Conservation (phyloP, 306 rosid species). For the Medicago ruthenica region DNA sequence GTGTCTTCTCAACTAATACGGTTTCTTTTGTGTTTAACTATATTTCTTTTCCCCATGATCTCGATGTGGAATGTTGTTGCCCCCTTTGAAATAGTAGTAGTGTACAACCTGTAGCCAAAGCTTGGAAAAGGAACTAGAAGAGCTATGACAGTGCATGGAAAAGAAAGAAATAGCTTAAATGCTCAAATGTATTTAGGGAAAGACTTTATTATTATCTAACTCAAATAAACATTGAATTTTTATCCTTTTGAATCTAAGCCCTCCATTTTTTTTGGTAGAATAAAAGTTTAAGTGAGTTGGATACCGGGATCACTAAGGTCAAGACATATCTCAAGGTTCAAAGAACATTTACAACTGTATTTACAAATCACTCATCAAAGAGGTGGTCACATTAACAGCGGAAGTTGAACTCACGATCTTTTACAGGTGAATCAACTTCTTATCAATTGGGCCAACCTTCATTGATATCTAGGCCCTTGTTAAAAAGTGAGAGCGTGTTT, state of each 20-base stretch:
- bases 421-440: too few relatives aligned
- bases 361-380: too few relatives aligned
- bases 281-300: too few relatives aligned
- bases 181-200: background rate
- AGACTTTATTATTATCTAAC: background rate
- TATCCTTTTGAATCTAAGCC: too few relatives aligned
- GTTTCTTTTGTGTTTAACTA: background rate
- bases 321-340: too few relatives aligned
- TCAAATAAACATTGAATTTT: background rate
- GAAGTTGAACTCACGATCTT: too few relatives aligned
- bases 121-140: background rate
- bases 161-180: background rate
- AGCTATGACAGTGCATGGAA: background rate
- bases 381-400: too few relatives aligned
- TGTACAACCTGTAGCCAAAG: background rate
- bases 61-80: background rate
- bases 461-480: too few relatives aligned
- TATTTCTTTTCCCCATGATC: background rate
- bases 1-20: background rate
- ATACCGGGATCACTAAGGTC: too few relatives aligned
- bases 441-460: too few relatives aligned
- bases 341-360: too few relatives aligned
- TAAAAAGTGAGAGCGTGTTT: too few relatives aligned
- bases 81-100: background rate
- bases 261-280: background rate